Conservation (phyloP, 495 filamentous ascomycete genomes). For the Tetracladium setigerum region DNA sequence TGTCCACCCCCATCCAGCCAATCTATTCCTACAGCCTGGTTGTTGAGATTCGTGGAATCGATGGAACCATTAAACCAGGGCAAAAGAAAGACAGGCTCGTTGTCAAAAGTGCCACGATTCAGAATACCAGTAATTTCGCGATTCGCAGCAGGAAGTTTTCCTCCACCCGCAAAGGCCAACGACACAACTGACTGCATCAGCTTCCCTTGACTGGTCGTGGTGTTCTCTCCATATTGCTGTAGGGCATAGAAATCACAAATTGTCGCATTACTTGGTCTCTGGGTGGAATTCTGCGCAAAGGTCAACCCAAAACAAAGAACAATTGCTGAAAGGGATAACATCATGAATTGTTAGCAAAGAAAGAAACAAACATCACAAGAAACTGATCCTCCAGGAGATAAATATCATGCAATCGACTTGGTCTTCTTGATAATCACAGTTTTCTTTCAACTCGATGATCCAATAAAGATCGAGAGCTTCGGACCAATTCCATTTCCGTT, state of each 20-base stretch:
- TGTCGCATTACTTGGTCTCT: conserved; percentile 28
- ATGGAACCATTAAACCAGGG: conserved; percentile 40
- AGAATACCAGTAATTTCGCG: conserved; percentile 35
- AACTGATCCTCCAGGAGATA: too few relatives aligned
- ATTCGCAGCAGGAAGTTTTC: conserved; percentile 27
- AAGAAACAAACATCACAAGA: too few relatives aligned
- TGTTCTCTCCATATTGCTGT: conserved; percentile 33
- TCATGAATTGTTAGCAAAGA: too few relatives aligned
- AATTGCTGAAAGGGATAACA: too few relatives aligned
- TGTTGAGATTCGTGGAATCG: conserved; percentile 33
- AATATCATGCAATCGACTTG: too few relatives aligned
- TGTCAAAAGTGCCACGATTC: conserved; percentile 29
- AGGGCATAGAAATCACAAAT: conserved; percentile 43
- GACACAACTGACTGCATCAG: conserved; percentile 38
- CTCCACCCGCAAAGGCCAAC: conserved; percentile 38
- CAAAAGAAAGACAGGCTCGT: conserved; percentile 33
- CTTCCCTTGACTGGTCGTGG: conserved; percentile 33
- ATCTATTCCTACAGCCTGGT: conserved; percentile 13
- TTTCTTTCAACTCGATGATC: too few relatives aligned
- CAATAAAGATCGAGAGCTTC: too few relatives aligned
- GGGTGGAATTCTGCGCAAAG: too few relatives aligned
- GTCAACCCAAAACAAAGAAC: too few relatives aligned
- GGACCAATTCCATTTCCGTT: too few relatives aligned
- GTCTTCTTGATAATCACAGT: too few relatives aligned
- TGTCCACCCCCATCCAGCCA: conserved; percentile 18